Evolutionary conservation across 2,329 filamentous ascomycete species (phyloP), one percentile per base, ranked within the genome.

Genomic region (Colletotrichum limetticola): DNA sequence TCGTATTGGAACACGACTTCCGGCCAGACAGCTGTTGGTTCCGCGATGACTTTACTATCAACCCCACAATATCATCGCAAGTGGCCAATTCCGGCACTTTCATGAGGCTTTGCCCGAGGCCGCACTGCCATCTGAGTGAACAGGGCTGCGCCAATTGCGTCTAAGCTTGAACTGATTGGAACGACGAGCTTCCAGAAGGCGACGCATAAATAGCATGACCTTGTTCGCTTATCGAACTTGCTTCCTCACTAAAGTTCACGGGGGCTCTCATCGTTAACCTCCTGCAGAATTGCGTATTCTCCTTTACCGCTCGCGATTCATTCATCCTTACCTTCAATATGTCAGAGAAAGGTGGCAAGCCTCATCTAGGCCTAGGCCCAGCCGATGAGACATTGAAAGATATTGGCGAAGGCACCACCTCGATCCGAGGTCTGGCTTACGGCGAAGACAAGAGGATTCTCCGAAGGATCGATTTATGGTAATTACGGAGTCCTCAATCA

Each of bases 401-500:
- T 42, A 42, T 67, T 30, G 56, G 56, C 14, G 57, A 67, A 11
- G 57, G 28, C 22, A 61, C 37, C 42, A 35, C 60, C 28, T 67
- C 46, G 3, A 30, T 28, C n/a, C 65, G 60, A 60, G 74, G 73
- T 22, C 58, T 57, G 5, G 64, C 49, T 35, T 52, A n/a, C 5
- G 26, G 56, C 9, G 66, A 69, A 30, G 59, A 65, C 58, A 57
- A 57, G 53, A 59, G 62, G 4, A 52, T 75, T 22, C 61, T 74
- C 2, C 28, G 30, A 16, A 72, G 59, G 59, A 75, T 76, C 55
- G 74, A 76, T 32, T 69, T 76, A 61, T 74, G 84, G 86, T 88
- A 90, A 77, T 12, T 35, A 35, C 9, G 80, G 91, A 75, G 91
- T 14, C 4, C 42, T n/a, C n/a, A 19, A 8, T 52, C 19, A 14